Conservation (phyloP, 1,139 yeast genomes). For the Hansenula anomala region DNA sequence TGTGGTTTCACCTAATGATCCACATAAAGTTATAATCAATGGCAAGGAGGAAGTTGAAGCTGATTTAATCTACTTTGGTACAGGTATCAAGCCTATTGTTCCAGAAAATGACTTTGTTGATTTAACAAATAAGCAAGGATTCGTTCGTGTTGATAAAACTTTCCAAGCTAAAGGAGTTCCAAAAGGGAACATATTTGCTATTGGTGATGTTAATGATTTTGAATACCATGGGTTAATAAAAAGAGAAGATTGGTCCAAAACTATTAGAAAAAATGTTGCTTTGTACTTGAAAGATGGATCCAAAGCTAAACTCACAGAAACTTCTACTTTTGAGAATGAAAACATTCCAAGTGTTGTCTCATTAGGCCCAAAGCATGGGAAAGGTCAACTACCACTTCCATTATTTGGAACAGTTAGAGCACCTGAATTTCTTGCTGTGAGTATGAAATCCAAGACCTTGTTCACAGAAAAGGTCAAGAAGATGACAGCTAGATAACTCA, state of each 20-base stretch:
- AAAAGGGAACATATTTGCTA: slow-evolving; percentile 14
- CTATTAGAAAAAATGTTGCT: background rate
- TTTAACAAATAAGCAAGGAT: slow-evolving; percentile 9
- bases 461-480: background rate
- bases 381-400: slow-evolving; percentile 20
- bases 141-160: slow-evolving; percentile 7
- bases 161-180: slow-evolving; percentile 9
- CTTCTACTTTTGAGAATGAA: background rate
- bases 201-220: slow-evolving; percentile 16
- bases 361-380: slow-evolving; percentile 16
- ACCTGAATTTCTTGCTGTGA: slow-evolving; percentile 8
- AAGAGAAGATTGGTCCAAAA: slow-evolving; percentile 5
- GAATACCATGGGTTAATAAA: slow-evolving; percentile 7
- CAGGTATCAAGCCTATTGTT: slow-evolving; percentile 12
- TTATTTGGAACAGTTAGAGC: slow-evolving; percentile 7
- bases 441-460: background rate
- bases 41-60: slow-evolving; percentile 1
- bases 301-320: too few species aligned
- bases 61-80: slow-evolving; percentile 6
- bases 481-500: too few species aligned
- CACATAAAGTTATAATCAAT: background rate
- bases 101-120: slow-evolving; percentile 9
- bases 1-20: too few species aligned
- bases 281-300: background rate
- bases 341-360: background rate